These are phyloP conservation scores for Pistacia atlantica DNA, from an alignment of 345 rosid genomes.

Conservation along the genomic window DNA sequence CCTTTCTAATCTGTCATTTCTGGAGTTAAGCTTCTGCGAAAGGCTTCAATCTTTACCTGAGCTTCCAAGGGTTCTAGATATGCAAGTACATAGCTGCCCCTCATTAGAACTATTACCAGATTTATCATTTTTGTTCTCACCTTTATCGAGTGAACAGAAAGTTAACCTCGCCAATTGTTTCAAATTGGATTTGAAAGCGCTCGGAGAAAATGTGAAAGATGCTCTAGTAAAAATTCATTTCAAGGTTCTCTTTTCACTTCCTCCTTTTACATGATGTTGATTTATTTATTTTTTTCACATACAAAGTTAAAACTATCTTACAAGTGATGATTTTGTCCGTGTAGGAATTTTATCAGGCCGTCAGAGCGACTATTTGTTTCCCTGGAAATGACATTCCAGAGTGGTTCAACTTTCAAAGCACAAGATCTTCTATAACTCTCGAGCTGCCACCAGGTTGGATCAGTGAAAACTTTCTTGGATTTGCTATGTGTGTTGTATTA, in stretches of 20 bases:
- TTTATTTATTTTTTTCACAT: background rate
- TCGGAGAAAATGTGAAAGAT: background rate
- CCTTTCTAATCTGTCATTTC: background rate
- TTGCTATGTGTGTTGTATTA: background rate
- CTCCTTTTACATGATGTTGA: background rate
- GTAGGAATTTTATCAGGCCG: background rate
- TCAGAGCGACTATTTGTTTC: background rate
- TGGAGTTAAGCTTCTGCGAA: background rate
- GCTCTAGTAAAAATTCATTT: background rate
- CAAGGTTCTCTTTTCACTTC: background rate
- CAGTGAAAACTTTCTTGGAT: background rate
- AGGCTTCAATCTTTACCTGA: background rate
- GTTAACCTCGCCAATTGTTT: background rate
- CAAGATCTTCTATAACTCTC: background rate
- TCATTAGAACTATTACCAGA: background rate
- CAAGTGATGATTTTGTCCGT: background rate
- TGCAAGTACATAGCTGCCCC: background rate
- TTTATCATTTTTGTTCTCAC: background rate
- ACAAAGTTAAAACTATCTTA: background rate
- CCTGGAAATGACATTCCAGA: background rate
- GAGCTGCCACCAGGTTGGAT: background rate
- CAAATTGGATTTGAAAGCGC: background rate
- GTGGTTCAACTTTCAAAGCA: background rate
- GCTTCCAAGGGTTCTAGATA: background rate
- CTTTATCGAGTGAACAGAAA: background rate